These are phyloP conservation scores for Astrothelium macrocarpum DNA, from an alignment of 495 filamentous ascomycete genomes.

Conservation along the genomic window DNA sequence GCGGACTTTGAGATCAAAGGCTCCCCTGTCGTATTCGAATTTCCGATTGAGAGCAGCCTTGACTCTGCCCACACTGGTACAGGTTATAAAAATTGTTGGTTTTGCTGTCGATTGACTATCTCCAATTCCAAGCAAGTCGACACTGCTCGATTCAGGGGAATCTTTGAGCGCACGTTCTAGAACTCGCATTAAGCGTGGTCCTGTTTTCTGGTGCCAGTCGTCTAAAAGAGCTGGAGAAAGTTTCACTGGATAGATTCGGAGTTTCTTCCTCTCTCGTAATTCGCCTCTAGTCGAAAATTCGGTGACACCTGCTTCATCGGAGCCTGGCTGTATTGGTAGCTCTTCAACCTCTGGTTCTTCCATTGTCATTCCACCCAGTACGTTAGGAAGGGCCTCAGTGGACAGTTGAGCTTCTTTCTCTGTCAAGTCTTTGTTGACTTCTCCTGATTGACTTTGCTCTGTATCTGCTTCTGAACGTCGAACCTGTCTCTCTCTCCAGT, in stretches of 20 bases:
- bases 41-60: constrained; percentile 29
- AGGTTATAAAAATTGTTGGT: constrained; percentile 40
- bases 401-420: background rate
- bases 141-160: constrained; percentile 33
- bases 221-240: constrained; percentile 25
- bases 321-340: constrained; percentile 27
- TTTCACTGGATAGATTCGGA: constrained; percentile 31
- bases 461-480: constrained; percentile 27
- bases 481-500: constrained; percentile 25
- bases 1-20: constrained; percentile 37
- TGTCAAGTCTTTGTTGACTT: background rate
- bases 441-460: background rate
- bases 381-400: background rate
- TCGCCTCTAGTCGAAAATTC: background rate
- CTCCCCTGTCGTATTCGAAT: constrained; percentile 31
- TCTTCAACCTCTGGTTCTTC: constrained; percentile 39
- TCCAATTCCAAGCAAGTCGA: constrained; percentile 38
- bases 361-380: constrained; percentile 25
- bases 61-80: constrained; percentile 32
- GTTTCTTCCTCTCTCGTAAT: constrained; percentile 15
- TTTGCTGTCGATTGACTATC: constrained; percentile 30
- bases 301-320: constrained; percentile 23
- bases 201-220: constrained; percentile 31
- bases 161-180: constrained; percentile 31
- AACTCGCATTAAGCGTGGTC: constrained; percentile 32